phyloP scores from a whole-genome alignment of 148 eudicot species.

The Silene uniflora region DNA sequence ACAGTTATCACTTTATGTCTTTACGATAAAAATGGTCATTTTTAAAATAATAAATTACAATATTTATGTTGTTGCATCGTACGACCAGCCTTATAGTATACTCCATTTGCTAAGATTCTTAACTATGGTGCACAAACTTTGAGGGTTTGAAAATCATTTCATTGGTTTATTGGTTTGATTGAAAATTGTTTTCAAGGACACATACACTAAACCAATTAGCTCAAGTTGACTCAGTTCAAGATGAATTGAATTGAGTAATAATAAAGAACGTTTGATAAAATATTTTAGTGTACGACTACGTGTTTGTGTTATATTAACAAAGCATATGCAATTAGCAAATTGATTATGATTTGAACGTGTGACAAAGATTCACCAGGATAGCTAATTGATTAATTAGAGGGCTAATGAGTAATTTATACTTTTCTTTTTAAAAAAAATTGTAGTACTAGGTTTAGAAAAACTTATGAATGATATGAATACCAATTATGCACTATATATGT shows the following conservation, averaged over 20 bases:
- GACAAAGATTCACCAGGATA: not conserved
- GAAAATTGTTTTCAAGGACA: slow-evolving; percentile 10
- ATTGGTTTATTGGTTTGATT: not conserved
- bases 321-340: not conserved
- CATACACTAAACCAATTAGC: slow-evolving; percentile 26
- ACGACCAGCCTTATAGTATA: no score
- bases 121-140: not conserved
- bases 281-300: not conserved
- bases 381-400: no score
- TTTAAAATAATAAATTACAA: no score
- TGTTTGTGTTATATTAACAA: not conserved
- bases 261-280: not conserved
- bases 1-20: no score
- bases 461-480: no score
- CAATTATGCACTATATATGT: no score
- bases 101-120: no score
- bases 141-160: slow-evolving; percentile 2
- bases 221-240: slow-evolving; percentile 23
- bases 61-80: no score
- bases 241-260: not conserved
- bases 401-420: no score
- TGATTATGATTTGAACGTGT: not conserved
- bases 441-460: no score
- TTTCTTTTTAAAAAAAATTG: no score
- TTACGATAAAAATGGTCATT: no score